Base-by-base conservation (phyloP, 2,329 filamentous ascomycete species). In the Verticillium nubilum region DNA sequence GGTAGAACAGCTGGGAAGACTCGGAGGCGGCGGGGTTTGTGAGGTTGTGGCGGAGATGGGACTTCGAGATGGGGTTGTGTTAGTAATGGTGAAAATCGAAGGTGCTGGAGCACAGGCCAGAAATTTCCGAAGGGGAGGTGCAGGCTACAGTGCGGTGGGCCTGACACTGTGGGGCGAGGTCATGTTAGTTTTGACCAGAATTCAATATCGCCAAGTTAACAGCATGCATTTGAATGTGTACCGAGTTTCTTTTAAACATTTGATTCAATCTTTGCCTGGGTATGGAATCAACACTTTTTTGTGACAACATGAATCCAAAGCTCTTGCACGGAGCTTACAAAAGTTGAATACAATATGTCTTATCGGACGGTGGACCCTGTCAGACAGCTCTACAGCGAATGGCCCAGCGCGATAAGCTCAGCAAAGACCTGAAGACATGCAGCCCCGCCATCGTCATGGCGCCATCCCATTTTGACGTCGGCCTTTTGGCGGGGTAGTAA, bases 401-500 rank as follows among this genome's bases (percentile, higher is more conserved):
- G 42, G 12, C 7, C 42, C n/a, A 2, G 12, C n/a, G 19, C 42
- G 42, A 47, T 47, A 47, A 47, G 42, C 42, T 12, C 19, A 9
- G 9, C 23, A 4, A 47, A 23, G 1, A 5, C 9, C n/a, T 47
- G 7, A 47, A 23, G 1, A 5, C 9, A 9, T 47, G 29, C 33
- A 50, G 56, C 62, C 59, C 61, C 62, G 61, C 61, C 60, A 56
- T 61, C 62, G 42, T 58, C 55, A 47, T 47, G 60, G 58, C 35
- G 56, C 57, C 47, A 56, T 50, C 55, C 62, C 53, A 50, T 15
- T 50, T 56, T 58, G 37, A 64, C 62, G 61, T 59, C 62, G 37
- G 52, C 54, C 56, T 50, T 60, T 64, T 60, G 62, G 62, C 61
- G 62, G 62, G 62, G 62, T 62, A 64, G 47, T 37, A 33, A 23